A percentile compares a stretch with the other conserved stretches of the same genome.
Conservation (phyloP, 495 filamentous ascomycete species). For the Lophiotrema nucula region DNA sequence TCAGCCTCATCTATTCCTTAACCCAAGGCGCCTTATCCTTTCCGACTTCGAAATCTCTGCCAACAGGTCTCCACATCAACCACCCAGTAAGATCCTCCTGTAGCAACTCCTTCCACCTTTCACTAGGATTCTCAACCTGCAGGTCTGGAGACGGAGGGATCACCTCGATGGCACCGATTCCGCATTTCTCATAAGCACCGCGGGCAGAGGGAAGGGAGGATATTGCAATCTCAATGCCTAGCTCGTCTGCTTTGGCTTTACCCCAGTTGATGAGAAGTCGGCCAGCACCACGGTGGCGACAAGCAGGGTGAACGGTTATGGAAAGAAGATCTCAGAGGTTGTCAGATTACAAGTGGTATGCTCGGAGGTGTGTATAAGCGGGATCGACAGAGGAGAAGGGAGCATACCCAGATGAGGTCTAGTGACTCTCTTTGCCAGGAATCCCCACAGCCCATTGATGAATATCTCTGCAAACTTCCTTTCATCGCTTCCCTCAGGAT, state of each 20-base stretch:
- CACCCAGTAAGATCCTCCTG: conserved; percentile 20
- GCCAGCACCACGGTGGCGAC: conserved; percentile 37
- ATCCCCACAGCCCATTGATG: conserved; percentile 25
- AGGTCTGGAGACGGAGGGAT: conserved; percentile 13
- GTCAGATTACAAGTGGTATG: not conserved
- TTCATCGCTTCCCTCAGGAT: conserved; percentile 35
- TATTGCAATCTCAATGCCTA: conserved; percentile 41
- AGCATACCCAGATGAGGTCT: conserved; percentile 29
- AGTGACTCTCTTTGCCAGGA: conserved; percentile 16
- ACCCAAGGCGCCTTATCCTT: conserved; percentile 25
- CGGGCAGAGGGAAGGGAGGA: conserved; percentile 35
- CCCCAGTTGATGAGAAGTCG: conserved; percentile 43
- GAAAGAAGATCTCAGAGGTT: conserved; percentile 14
- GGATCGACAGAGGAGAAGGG: too few species aligned
- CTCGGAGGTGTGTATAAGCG: too few species aligned
- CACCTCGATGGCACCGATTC: conserved; percentile 31
- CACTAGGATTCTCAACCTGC: conserved; percentile 13
- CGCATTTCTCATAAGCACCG: conserved; percentile 42
- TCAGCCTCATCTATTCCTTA: too few species aligned
- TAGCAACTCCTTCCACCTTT: conserved; percentile 22
- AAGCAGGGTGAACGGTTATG: conserved; percentile 6
- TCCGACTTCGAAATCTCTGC: conserved; percentile 16
- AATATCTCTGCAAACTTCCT: conserved; percentile 24
- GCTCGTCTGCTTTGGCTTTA: conserved; percentile 39
- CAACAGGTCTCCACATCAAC: conserved; percentile 25